Evolutionary conservation across 805 yeast species (phyloP), one percentile per base, ranked within the genome.

Genomic region (Suhomyces faveliae): DNA sequence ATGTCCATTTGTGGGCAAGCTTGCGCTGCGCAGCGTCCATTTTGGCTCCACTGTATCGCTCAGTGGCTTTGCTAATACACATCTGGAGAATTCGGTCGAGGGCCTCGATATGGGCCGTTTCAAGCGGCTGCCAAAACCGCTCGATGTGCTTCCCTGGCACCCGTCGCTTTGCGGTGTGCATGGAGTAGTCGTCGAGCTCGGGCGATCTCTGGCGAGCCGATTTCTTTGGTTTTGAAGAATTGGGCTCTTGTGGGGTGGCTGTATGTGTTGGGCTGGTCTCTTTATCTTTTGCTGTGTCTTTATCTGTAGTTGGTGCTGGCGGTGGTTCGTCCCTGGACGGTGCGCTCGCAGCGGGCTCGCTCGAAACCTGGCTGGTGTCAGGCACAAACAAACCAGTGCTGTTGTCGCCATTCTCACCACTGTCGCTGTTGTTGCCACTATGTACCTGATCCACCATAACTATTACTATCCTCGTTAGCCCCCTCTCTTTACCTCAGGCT

Each of bases 111-210:
- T 55, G 48, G 3, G 45, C 33, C 3, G 46, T 37, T 33, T 59
- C 62, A 12, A 68, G 44, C 1, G 66, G 63, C 43, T 61, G 63
- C 73, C 73, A 68, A 13, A 62, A 53, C 29, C 50, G 50, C 20
- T 66, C 69, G 10, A 67, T 64, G 3, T 62, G 15, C 33, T 54
- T 61, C 1, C 63, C 65, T 5, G 67, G 52, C 1, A 67, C 52
- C 35, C 47, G 17, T 25, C 42, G 45, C 39, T 24, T 29, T 5
- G 46, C 33, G 15, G 35, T 29, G n/a, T 45, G 27, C 33, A 35
- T 43, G 13, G 25, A 15, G 15, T 33, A 33, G 7, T 33, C 37
- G 10, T 9, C 21, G 37, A 15, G 37, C 37, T 33, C 37, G 21
- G 37, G 37, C n/a, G 37, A 33, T 17, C 37, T 15, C 37, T 33